Base-by-base conservation (phyloP, 208 protist genomes). In the Leishmania braziliensis region DNA sequence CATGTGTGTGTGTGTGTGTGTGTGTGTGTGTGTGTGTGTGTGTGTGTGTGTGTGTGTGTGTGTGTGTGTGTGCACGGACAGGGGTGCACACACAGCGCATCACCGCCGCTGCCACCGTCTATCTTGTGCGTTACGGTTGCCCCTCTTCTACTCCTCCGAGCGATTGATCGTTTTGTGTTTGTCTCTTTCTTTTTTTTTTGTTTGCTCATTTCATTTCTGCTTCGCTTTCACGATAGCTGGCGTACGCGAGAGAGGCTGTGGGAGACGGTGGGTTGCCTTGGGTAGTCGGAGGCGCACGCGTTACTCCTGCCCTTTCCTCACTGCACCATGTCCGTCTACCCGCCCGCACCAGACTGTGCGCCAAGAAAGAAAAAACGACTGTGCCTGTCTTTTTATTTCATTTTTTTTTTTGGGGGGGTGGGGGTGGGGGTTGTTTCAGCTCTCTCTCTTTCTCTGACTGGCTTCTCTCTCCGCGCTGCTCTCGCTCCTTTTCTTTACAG, bases 401-500 rank as follows among this genome's bases (percentile, higher is more conserved):
- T 58, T 56, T 6, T 58, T 58, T 26, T 0, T 18, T 58, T 58
- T 58, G 18, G 4, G 53, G 62, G 33, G 29, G 50, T 23, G 39
- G 5, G 39, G 43, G 26, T 36, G 39, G 46, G 46, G 39, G 58
- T 43, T 78, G 50, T 62, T 46, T 46, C 43, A 46, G 43, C 43
- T 46, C 43, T 46, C 43, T 46, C 43, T 46, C 43, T 46, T 6
- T 46, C n/a, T 74, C 62, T 60, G 68, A 53, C 58, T 69, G 51
- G 20, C 60, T n/a, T 74, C 48, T 56, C 73, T 46, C 56, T 80
- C 50, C 8, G 51, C 23, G 46, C 29, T 81, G 43, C 43, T 46
- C 43, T 80, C 66, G 74, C n/a, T 76, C 80, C 43, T 71, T 70
- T 70, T 70, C 46, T 79, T 79, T 71, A 46, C 43, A 46, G 43